These are phyloP conservation scores for Verticillium dahliae DNA, from an alignment of 2,329 filamentous ascomycete genomes.

Conservation along the genomic window DNA sequence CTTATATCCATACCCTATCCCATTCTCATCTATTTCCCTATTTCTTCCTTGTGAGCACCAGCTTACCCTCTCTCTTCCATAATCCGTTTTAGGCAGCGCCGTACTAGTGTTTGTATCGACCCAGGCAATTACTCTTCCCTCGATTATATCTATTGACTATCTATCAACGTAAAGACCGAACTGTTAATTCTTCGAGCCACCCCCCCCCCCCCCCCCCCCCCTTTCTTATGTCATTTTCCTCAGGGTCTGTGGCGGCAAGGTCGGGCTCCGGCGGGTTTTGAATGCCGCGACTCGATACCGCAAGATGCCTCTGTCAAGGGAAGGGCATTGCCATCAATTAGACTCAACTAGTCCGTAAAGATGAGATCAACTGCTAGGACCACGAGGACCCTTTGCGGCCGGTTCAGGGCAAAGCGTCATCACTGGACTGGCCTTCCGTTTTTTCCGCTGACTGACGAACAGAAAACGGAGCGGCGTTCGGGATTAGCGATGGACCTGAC, in stretches of 20 bases:
- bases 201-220: neutral
- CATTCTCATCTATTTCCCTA: no score
- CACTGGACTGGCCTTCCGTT: neutral
- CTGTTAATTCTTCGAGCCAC: neutral
- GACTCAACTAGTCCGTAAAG: neutral
- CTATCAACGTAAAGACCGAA: neutral
- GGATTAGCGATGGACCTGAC: neutral
- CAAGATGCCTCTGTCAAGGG: neutral
- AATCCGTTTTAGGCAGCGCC: no score
- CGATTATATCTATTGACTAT: no score
- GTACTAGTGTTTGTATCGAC: no score
- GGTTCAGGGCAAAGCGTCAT: neutral
- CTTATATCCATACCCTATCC: no score
- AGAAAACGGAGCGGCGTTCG: neutral
- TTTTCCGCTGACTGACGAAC: neutral
- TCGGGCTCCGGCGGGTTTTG: neutral
- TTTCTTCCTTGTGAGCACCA: no score
- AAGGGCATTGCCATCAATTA: neutral
- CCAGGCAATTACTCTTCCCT: no score
- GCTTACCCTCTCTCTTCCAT: no score
- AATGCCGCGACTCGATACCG: neutral
- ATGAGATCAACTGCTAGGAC: neutral
- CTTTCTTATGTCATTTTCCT: neutral
- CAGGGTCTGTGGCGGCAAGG: neutral
- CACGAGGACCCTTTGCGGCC: neutral